phyloP scores from a whole-genome alignment of 352 stramenopile genomes.

The Phytophthora pisi region DNA sequence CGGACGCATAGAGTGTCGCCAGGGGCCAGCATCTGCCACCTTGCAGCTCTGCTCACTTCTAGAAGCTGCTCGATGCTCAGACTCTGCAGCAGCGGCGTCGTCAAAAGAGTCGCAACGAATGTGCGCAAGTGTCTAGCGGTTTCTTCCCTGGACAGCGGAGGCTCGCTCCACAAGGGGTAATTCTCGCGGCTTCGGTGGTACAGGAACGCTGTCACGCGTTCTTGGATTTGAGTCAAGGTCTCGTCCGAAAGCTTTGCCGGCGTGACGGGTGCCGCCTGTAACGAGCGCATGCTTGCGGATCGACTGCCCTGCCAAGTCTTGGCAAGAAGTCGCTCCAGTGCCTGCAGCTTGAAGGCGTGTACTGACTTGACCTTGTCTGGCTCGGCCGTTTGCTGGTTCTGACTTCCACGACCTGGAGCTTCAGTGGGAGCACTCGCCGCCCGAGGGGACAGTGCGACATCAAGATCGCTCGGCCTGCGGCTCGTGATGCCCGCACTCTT shows the following conservation, averaged over 20 bases:
- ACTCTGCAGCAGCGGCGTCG: constrained; percentile 35
- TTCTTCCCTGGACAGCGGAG: constrained; percentile 52
- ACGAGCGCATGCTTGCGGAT: constrained; percentile 11
- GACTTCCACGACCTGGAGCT: constrained; percentile 3
- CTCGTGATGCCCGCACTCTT: constrained; percentile 23
- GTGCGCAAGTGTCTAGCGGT: constrained; percentile 49
- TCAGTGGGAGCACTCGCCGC: constrained; percentile 20
- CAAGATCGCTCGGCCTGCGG: neutral
- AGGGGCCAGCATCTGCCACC: constrained; percentile 36
- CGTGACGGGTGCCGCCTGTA: constrained; percentile 13
- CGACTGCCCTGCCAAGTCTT: constrained; percentile 29
- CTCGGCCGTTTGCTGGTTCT: constrained; percentile 21
- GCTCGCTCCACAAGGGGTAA: constrained; percentile 65
- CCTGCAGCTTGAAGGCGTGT: constrained; percentile 67
- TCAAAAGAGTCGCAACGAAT: constrained; percentile 38
- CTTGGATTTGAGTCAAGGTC: constrained; percentile 48
- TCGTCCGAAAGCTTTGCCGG: constrained; percentile 34
- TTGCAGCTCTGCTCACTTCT: constrained; percentile 46
- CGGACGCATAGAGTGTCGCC: constrained; percentile 31
- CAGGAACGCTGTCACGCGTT: constrained; percentile 57
- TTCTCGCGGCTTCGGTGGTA: constrained; percentile 64
- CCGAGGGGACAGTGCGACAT: constrained; percentile 2
- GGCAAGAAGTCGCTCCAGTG: constrained; percentile 51
- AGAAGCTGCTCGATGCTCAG: constrained; percentile 63
- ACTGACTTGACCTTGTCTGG: constrained; percentile 41